Evolutionary conservation across 2,329 filamentous ascomycete genomes (phyloP), one percentile per base, ranked within the genome.

Genomic region (Exophiala oligosperma): DNA sequence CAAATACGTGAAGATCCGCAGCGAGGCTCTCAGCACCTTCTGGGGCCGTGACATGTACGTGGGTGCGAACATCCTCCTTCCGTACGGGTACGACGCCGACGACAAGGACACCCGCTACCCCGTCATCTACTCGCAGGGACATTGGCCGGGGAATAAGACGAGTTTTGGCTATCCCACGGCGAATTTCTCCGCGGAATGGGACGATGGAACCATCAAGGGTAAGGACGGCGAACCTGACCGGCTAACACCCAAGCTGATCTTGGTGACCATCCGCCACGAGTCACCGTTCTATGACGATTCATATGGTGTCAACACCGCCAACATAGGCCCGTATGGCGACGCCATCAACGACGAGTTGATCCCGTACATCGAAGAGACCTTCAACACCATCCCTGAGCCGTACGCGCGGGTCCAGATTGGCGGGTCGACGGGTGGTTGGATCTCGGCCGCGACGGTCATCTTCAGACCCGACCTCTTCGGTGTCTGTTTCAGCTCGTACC

Each of bases 1-100:
- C 32, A 60, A 56, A 29, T 52, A 60, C 32, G 52, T 60, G 23
- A 60, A 60, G 41, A 60, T 60, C 40, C 52, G 57, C 28, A 60
- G 57, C 40, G 52, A 60, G 48, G 52, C 48, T 32, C 52, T 60
- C 4, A 56, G 52, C 57, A 48, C 51, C n/a, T 60, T 60, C 48
- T 60, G 57, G 57, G 48, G 48, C 46, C 52, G 57, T 11, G 38
- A 50, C 8, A 60, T 60, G 57, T 60, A 60, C 28, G 52, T 60
- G 8, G 57, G 57, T 26, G 57, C 57, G 47, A 60, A 60, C 14
- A 44, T 60, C 24, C 26, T 60, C 2, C 28, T 60, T 6, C 57
- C 57, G 3, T 28, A 21, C 38, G 57, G 57, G 1, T 60, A 60
- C 28, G 53, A 60, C 32, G 38, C 52, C 23, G 35, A 55, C 23